Evolutionary conservation across 2,329 filamentous ascomycete species (phyloP).

Genomic region (Xylariaceae sp.): DNA sequence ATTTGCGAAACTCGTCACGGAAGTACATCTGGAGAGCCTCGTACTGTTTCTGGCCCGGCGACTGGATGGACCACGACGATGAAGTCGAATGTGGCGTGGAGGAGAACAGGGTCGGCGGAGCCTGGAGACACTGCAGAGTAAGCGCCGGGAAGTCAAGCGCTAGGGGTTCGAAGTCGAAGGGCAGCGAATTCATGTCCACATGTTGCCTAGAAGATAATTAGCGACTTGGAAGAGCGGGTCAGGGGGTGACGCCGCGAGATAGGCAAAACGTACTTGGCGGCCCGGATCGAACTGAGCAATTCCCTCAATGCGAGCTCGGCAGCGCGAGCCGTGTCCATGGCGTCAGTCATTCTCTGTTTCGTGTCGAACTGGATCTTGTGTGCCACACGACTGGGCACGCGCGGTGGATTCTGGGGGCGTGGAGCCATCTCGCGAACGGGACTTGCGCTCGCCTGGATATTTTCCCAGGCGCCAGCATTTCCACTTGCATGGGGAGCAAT

Average conservation of each 20-base stretch:
- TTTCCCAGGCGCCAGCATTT: slow-evolving; percentile 29
- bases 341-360: slow-evolving; percentile 60
- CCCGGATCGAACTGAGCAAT: slow-evolving; percentile 72
- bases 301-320: slow-evolving; percentile 82
- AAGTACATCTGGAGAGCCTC: slow-evolving; percentile 66
- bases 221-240: slow-evolving; percentile 11
- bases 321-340: slow-evolving; percentile 72
- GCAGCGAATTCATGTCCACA: slow-evolving; percentile 50
- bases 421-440: slow-evolving; percentile 34
- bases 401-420: slow-evolving; percentile 32
- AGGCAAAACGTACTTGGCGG: slow-evolving; percentile 58
- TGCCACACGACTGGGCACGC: slow-evolving; percentile 44
- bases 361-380: slow-evolving; percentile 60
- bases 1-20: slow-evolving; percentile 60
- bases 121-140: slow-evolving; percentile 70
- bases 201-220: slow-evolving; percentile 41
- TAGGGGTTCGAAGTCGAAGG: slow-evolving; percentile 78
- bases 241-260: slow-evolving; percentile 3
- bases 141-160: slow-evolving; percentile 81
- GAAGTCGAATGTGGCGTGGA: slow-evolving; percentile 71
- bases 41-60: slow-evolving; percentile 68
- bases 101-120: slow-evolving; percentile 74
- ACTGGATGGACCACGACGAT: slow-evolving; percentile 74
- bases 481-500: slow-evolving; percentile 38
- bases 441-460: slow-evolving; percentile 16